Evolutionary conservation across 2,329 filamentous ascomycete genomes (phyloP), one percentile per base, ranked within the genome.

Genomic region (Ampelomyces quisqualis): DNA sequence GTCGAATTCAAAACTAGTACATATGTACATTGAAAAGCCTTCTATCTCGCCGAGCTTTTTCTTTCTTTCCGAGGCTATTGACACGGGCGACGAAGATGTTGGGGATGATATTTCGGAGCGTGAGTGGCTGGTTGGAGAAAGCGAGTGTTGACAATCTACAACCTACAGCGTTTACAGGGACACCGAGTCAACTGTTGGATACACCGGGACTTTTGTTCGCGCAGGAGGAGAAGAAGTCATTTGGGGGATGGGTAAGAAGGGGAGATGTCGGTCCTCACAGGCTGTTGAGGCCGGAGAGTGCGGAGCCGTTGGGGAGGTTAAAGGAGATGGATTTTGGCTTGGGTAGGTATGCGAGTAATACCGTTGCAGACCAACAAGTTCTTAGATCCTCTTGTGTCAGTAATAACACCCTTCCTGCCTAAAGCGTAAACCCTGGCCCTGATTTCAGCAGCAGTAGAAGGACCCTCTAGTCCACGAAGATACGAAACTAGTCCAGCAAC

Each of bases 401-500:
- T 55, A 3, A 67, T 53, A 22, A 51, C 36, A 4, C 36, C 41
- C 2, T 44, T 47, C 2, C 53, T 60, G 4, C 51, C 59, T 30
- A 64, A 27, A 1, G 34, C 47, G 7, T 57, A 29, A 4, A 65
- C 45, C 18, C 53, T 46, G 1, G 49, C 53, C 48, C 51, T 60
- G 17, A 58, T 34, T 10, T 18, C 40, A 8, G 42, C 43, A 1
- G 58, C 59, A n/a, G 40, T 53, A 10, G 38, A 49, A 10, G 41
- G 21, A 1, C 65, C 65, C 42, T 77, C 70, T 9, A 77, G 64
- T n/a, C 67, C 67, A 70, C 86, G 81, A 21, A 88, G 69, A 67
- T 87, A 88, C 19, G 82, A 82, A 10, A 80, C 81, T 3, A 88
- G 72, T 33, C 85, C 85, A 33, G 80, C 77, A 38, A 87, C 75